Evolutionary conservation across 2,329 filamentous ascomycete species (phyloP).

Genomic region (Apiospora phragmitis): DNA sequence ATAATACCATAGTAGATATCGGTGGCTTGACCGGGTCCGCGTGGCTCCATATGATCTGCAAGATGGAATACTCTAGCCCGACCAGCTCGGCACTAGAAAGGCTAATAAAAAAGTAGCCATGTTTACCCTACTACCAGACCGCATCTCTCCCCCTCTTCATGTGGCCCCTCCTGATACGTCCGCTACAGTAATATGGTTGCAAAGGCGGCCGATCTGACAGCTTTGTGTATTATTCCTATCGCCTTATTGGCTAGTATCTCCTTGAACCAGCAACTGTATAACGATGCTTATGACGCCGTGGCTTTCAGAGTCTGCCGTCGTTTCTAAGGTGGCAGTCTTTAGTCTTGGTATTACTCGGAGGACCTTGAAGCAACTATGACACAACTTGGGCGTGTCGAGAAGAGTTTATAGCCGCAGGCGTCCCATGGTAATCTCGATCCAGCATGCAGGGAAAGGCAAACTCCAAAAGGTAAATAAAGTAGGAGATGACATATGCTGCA

Average conservation of each 20-base stretch:
- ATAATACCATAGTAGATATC: background rate
- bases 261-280: background rate
- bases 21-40: slow-evolving; percentile 1
- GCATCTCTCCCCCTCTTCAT: slow-evolving; percentile 2
- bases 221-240: background rate
- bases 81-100: background rate
- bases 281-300: background rate
- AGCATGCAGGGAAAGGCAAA: background rate
- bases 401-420: background rate
- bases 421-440: background rate
- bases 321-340: background rate
- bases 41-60: background rate
- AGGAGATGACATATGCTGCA: background rate
- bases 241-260: background rate
- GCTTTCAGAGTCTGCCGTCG: background rate
- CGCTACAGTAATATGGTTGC: background rate
- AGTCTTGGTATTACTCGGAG: background rate
- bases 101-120: background rate
- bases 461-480: background rate
- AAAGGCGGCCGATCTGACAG: background rate
- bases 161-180: slow-evolving; percentile 3
- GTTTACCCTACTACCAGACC: background rate
- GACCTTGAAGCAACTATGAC: background rate
- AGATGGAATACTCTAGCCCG: background rate
- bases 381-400: background rate